These are phyloP conservation scores for Vinca minor DNA, from an alignment of 257 asterid genomes.

Conservation along the genomic window DNA sequence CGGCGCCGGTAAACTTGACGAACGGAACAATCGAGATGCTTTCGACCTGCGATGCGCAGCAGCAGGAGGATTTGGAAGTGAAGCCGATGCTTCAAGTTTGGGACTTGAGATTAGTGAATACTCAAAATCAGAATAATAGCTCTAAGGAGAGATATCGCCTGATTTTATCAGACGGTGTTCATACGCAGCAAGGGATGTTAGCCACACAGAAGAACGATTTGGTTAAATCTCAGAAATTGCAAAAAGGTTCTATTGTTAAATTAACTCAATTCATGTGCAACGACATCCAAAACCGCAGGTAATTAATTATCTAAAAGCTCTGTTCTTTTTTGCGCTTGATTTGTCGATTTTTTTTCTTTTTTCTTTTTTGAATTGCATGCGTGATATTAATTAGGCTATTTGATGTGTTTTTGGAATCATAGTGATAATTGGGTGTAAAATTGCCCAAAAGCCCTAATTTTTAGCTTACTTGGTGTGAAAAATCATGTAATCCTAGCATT, in stretches of 20 bases:
- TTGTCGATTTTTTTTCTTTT: no score
- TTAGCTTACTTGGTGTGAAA: no score
- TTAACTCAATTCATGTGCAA: constrained; percentile 62
- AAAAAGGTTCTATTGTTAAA: constrained; percentile 59
- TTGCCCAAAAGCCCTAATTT: no score
- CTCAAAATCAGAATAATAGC: constrained; percentile 31
- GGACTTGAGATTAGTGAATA: constrained; percentile 42
- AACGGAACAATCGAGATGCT: constrained; percentile 53
- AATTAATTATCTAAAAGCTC: constrained; percentile 12
- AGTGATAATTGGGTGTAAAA: background rate
- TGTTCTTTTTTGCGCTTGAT: background rate
- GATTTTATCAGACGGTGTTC: constrained; percentile 59
- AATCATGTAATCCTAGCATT: no score
- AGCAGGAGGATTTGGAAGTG: constrained; percentile 19
- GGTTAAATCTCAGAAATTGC: constrained; percentile 41
- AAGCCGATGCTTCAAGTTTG: constrained; percentile 66
- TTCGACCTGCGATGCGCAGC: constrained; percentile 27
- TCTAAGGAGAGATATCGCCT: constrained; percentile 52
- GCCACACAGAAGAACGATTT: constrained; percentile 66
- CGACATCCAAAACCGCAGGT: constrained; percentile 55
- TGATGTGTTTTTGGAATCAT: background rate
- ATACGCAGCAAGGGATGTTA: constrained; percentile 74
- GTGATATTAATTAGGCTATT: background rate
- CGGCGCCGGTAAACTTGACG: constrained; percentile 37
- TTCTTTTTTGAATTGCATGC: background rate